Percentiles rank a stretch among this genome's conserved stretches.
These are phyloP conservation scores for Apocynum venetum DNA, from an alignment of 257 asterid species.

Conservation along the genomic window DNA sequence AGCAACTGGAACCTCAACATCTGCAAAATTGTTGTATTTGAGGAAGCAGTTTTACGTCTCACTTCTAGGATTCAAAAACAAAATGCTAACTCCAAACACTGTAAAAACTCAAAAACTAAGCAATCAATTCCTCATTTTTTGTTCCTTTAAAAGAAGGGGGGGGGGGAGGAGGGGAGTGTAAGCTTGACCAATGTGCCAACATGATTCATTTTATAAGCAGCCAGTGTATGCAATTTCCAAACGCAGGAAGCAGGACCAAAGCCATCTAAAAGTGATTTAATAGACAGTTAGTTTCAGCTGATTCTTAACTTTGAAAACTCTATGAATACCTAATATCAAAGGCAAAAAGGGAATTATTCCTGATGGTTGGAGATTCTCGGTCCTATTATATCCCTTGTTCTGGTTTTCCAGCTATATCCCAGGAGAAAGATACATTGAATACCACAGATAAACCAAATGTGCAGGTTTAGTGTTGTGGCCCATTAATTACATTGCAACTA, in stretches of 20 bases:
- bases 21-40: slow-evolving; percentile 53
- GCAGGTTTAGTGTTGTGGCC: neutral
- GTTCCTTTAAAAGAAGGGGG: too few species aligned
- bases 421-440: neutral
- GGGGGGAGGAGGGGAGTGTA: neutral
- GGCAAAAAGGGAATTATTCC: neutral
- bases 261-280: neutral
- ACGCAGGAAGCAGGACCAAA: neutral
- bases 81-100: neutral
- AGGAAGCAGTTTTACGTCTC: slow-evolving; percentile 15
- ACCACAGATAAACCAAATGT: neutral
- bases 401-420: neutral
- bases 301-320: neutral
- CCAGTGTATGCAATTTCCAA: neutral
- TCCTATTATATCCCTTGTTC: neutral
- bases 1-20: slow-evolving; percentile 80
- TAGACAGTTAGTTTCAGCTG: neutral
- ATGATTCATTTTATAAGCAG: neutral
- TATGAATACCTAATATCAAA: neutral
- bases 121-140: neutral
- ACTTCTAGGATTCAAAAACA: neutral
- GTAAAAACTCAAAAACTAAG: neutral
- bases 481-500: neutral
- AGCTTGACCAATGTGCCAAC: neutral
- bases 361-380: neutral